Evolutionary conservation across 2,329 filamentous ascomycete species (phyloP), one percentile per base, ranked within the genome.

Genomic region (Penicillium sp.): DNA sequence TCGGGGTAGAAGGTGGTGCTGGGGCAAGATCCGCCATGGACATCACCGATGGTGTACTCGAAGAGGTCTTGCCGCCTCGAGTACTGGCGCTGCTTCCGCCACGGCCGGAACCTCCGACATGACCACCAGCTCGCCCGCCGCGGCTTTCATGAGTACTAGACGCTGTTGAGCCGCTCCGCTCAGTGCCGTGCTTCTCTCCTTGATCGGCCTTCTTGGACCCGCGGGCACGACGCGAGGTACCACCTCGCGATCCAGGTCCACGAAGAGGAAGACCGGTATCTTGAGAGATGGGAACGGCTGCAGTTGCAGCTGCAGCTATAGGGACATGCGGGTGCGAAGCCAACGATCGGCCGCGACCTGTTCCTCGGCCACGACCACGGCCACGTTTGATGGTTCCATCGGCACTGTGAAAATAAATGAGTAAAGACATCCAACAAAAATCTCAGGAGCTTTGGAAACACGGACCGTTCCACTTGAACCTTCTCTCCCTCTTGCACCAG

Each of bases 401-500:
- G 30, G 80, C 75, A 52, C 84, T 89, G n/a, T n/a, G n/a, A 55
- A 37, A 41, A 22, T 3, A 12, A 35, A 39, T 38, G 35, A 58
- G 48, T 30, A 41, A 49, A 31, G 45, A 35, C 20, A 16, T 55
- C 72, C 61, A 72, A 68, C 43, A 54, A 46, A 9, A 22, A 22
- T 5, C 18, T 22, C 11, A 3, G 6, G 3, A 26, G 17, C 10
- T 13, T 8, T 12, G 12, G 9, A 6, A 34, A 41, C 3, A 69
- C 65, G 56, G 68, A 79, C 76, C 75, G 72, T 57, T 83, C 79
- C 33, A 80, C 71, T 38, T 74, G 66, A 27, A 78, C 71, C 65
- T 92, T 90, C 66, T 94, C 84, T 14, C 82, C 85, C 64, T 94
- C 88, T 4, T 84, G 84, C 14, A 96, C 77, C 31, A 98, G 71